Conservation (phyloP, 441 rosid species). For the Brassica balearica region DNA sequence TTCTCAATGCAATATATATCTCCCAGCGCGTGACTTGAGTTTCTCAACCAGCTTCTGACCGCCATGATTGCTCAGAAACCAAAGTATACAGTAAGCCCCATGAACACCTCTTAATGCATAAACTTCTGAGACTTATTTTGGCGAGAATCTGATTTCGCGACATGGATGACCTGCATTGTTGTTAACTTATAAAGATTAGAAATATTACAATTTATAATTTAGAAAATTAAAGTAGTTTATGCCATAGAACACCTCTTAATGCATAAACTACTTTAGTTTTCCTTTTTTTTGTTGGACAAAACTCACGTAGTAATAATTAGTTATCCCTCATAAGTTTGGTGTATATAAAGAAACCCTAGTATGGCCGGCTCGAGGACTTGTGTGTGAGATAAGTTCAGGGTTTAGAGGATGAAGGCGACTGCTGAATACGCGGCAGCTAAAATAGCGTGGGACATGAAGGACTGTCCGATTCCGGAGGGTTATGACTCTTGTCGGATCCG, state of each 20-base stretch:
- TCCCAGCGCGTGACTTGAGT: too few relatives aligned
- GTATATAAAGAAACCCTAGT: neutral
- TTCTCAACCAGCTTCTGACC: too few relatives aligned
- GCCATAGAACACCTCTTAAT: too few relatives aligned
- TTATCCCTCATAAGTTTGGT: neutral
- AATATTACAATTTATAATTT: neutral
- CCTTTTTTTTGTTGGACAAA: neutral
- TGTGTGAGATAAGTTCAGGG: neutral
- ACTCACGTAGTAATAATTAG: neutral
- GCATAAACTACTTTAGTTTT: neutral
- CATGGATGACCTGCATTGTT: neutral
- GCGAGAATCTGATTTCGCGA: neutral
- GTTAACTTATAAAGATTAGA: neutral
- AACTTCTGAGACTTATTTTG: neutral
- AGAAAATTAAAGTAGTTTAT: too few relatives aligned
- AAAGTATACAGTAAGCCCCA: too few relatives aligned
- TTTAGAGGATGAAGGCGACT: neutral
- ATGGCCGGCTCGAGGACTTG: neutral
- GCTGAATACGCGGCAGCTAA: neutral
- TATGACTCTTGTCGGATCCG: neutral
- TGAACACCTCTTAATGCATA: too few relatives aligned
- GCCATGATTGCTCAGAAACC: too few relatives aligned
- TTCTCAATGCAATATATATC: too few relatives aligned
- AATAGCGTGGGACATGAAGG: neutral
- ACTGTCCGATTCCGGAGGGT: neutral